Evolutionary conservation across 2,329 filamentous ascomycete species (phyloP), one percentile per base, ranked within the genome.

Genomic region (Curvularia spicifera): DNA sequence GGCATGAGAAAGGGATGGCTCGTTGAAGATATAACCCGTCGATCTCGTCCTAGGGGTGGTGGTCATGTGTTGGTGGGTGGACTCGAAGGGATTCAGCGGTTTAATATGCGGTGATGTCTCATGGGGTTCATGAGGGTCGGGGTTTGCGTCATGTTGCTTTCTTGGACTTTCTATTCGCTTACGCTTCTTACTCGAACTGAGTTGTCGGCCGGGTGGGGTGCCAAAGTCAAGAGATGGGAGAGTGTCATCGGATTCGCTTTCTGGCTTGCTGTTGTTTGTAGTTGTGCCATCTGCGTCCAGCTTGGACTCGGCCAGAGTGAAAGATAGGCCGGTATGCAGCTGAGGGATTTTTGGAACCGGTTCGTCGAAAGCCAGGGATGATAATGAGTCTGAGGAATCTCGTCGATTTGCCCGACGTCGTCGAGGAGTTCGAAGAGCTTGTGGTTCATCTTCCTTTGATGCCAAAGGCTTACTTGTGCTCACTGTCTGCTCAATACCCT

Each of bases 301-400:
- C 3, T 53, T 65, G 13, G 61, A 50, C 10, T 64, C 76, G 28
- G 75, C 66, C 51, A 68, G 55, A 44, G 57, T 60, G 40, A 66
- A 70, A 7, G 59, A 66, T 48, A 69, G 46, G 0, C 67, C 66
- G 0, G 57, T 72, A 29, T 61, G 61, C 24, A 65, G 13, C 8
- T 58, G 48, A 5, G 63, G 53, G 45, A 53, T 57, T 3, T 59
- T 68, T 20, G 59, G 39, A 20, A 9, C 44, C 15, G 53, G 46
- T 13, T 67, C 68, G 2, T 52, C 66, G 52, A 72, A 74, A 26
- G 65, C 65, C 8, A 64, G 61, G 2, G 68, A 70, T 0, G 71
- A 71, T 7, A 59, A 50, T 9, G 67, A 68, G 42, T 46, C 54
- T 28, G 9, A 12, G 6, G 24, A 29, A 15, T 4, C 26, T 7